Conservation (phyloP, 441 rosid genomes). For the Omphalea diandra region DNA sequence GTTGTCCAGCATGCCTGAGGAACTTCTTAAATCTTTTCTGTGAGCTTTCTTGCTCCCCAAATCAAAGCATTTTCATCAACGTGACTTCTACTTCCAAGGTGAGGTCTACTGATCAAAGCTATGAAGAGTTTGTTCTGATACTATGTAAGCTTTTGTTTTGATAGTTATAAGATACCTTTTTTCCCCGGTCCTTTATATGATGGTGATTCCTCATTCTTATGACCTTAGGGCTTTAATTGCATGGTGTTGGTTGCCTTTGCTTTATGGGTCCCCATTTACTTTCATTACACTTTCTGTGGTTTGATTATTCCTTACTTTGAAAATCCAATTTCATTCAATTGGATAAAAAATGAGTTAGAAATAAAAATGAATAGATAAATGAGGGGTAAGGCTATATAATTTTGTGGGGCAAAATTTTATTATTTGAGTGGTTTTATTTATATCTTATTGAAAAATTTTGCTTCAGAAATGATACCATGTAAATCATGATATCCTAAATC, state of each 20-base stretch:
- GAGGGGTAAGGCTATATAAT: neutral
- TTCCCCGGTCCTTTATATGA: neutral
- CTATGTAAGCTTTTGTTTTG: conserved; percentile 9
- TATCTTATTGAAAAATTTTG: neutral
- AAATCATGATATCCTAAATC: neutral
- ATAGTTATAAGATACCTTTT: neutral
- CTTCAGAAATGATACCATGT: neutral
- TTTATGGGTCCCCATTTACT: neutral
- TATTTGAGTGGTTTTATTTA: neutral
- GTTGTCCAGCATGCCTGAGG: conserved; percentile 95
- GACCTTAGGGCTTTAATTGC: neutral
- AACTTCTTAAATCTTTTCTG: conserved; percentile 88
- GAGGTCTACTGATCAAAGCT: conserved; percentile 20
- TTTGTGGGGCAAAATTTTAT: neutral
- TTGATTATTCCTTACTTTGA: no score
- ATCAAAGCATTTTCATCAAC: conserved; percentile 88
- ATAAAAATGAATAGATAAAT: neutral
- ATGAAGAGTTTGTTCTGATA: conserved; percentile 1
- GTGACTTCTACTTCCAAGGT: conserved; percentile 77
- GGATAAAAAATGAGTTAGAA: no score
- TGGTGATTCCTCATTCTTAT: neutral
- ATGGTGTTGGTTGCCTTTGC: neutral
- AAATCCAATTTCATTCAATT: no score
- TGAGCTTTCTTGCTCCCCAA: conserved; percentile 89
- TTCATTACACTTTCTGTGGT: neutral